Conservation (phyloP, 208 protist genomes). For the Trypanosoma theileri region DNA sequence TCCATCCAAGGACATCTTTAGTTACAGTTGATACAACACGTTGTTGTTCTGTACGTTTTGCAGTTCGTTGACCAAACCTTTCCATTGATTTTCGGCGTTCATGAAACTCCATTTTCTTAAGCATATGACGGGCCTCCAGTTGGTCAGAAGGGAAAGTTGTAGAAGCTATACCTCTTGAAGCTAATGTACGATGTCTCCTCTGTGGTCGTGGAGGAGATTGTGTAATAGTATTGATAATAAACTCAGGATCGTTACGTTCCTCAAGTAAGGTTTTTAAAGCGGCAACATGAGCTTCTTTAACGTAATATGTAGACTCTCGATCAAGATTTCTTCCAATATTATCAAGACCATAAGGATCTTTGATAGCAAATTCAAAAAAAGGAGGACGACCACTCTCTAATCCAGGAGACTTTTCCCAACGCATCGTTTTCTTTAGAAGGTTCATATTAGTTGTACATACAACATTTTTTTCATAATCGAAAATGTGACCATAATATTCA, state of each 20-base stretch:
- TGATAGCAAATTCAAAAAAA: slow-evolving; percentile 88
- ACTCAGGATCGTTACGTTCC: slow-evolving; percentile 51
- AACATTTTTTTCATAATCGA: slow-evolving; percentile 76
- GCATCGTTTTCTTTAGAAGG: slow-evolving; percentile 71
- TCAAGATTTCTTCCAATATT: slow-evolving; percentile 89
- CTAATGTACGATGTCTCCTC: slow-evolving; percentile 44
- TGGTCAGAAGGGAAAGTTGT: slow-evolving; percentile 57
- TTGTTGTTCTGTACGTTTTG: slow-evolving; percentile 63
- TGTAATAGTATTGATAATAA: slow-evolving; percentile 46
- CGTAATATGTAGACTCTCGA: slow-evolving; percentile 48
- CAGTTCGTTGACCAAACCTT: slow-evolving; percentile 57
- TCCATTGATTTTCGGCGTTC: slow-evolving; percentile 71
- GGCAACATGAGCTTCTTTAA: slow-evolving; percentile 47
- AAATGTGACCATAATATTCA: slow-evolving; percentile 82
- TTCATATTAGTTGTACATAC: slow-evolving; percentile 81
- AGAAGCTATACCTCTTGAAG: slow-evolving; percentile 71
- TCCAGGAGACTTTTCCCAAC: slow-evolving; percentile 59
- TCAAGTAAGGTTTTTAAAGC: slow-evolving; percentile 44
- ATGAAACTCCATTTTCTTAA: slow-evolving; percentile 81
- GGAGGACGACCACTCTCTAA: slow-evolving; percentile 49
- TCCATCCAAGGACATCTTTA: slow-evolving; percentile 86
- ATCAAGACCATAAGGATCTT: slow-evolving; percentile 87
- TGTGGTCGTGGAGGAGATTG: slow-evolving; percentile 45
- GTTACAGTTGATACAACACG: slow-evolving; percentile 66
- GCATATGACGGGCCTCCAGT: slow-evolving; percentile 70